Evolutionary conservation across 768 basidiomycete species (phyloP).

Genomic region (Tulasnella sp.): DNA sequence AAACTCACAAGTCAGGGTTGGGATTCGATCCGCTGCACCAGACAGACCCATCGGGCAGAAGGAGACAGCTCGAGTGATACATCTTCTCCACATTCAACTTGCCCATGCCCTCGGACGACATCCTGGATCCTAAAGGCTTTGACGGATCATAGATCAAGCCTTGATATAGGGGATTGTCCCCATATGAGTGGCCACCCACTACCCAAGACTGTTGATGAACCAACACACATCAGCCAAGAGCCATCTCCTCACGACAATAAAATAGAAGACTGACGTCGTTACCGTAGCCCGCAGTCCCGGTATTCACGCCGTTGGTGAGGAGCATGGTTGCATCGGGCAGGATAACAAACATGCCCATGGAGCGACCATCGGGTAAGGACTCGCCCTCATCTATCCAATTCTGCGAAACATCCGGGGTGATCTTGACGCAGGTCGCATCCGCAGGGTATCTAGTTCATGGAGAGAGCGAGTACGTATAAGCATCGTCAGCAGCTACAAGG

Average conservation of each 20-base stretch:
- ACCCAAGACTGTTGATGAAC: conserved; percentile 2
- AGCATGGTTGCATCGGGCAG: conserved; percentile 71
- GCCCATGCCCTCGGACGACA: conserved; percentile 54
- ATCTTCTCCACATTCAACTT: conserved; percentile 61
- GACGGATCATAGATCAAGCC: conserved; percentile 81
- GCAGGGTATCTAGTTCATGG: conserved; percentile 28
- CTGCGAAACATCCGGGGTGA: conserved; percentile 66
- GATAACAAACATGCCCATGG: conserved; percentile 87
- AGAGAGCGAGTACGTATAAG: conserved; percentile 15
- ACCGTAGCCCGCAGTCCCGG: conserved; percentile 85
- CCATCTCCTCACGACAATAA: conserved; percentile 17
- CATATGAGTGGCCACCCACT: conserved; percentile 46
- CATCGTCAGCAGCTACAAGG: conserved; percentile 15
- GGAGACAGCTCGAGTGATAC: conserved; percentile 87
- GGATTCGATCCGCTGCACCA: conserved; percentile 90
- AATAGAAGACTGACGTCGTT: conserved; percentile 35
- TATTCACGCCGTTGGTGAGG: conserved; percentile 68
- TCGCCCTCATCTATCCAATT: conserved; percentile 50
- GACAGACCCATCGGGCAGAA: conserved; percentile 68
- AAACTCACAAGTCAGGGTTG: conserved; percentile 58
- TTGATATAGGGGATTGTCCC: conserved; percentile 62
- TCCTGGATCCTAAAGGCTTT: conserved; percentile 56
- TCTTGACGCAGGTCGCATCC: conserved; percentile 38
- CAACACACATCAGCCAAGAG: neutral
- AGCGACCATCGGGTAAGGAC: conserved; percentile 53